Evolutionary conservation across 2,329 filamentous ascomycete genomes (phyloP), one percentile per base, ranked within the genome.

Genomic region (Sphaerulina vaccinii): DNA sequence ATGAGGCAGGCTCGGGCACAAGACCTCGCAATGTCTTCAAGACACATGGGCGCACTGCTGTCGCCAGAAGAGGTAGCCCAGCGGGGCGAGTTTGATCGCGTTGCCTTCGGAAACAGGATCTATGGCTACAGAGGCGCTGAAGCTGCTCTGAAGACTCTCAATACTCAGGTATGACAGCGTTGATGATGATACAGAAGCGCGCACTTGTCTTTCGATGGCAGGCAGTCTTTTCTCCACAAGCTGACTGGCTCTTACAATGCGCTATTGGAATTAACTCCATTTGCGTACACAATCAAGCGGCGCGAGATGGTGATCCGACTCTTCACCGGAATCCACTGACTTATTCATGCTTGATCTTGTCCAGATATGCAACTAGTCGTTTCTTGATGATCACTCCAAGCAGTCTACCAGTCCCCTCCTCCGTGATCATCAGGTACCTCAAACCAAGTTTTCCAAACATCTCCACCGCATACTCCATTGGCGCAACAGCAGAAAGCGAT

Each of bases 331-430:
- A n/a, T n/a, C n/a, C n/a, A n/a, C n/a, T n/a, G n/a, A n/a, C 37
- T 40, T 39, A 50, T n/a, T n/a, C 38, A 38, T 55, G 45, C 32
- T 53, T 58, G 27, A 56, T 16, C 22, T 38, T 37, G 59, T 81
- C 79, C 49, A 82, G 59, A 70, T 76, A 80, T 32, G 71, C 71
- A 2, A 82, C 75, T 43, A 82, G 56, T 46, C 79, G 68, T 69
- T 83, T 83, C 72, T 82, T 83, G 51, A 82, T 79, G 22, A 81
- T 72, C 0, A 82, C 76, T 0, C 80, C 79, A 2, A 79, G 66
- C 40, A 81, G 64, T 55, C 59, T 69, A 1, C 77, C 73, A 18
- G 71, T 78, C 1, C 77, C 77, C 53, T 80, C 75, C 55, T 79
- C 77, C 1, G 76, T 71, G 5, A 83, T 67, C 60, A 79, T 75